These are phyloP conservation scores for Telfairia occidentalis DNA, from an alignment of 331 rosid species.

Conservation along the genomic window DNA sequence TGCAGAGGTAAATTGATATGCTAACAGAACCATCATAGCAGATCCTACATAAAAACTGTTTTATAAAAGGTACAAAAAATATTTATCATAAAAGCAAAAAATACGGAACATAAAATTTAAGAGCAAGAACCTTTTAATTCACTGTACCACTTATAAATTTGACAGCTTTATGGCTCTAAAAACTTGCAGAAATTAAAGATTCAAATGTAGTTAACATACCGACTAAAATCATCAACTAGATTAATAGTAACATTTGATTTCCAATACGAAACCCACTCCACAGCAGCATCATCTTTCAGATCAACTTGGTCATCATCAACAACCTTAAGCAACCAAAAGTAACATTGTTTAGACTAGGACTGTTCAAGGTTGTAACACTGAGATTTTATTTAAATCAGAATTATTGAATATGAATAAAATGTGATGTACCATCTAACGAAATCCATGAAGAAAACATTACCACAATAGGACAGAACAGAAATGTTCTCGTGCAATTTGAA, in stretches of 20 bases:
- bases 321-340: constrained; percentile 34
- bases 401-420: not conserved
- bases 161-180: not conserved
- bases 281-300: constrained; percentile 46
- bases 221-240: constrained; percentile 80
- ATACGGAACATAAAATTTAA: not conserved
- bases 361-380: not conserved
- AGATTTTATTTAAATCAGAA: not conserved
- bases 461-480: not conserved
- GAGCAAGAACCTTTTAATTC: not conserved
- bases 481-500: not conserved
- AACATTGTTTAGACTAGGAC: constrained; percentile 13
- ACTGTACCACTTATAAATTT: not conserved
- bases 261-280: constrained; percentile 79
- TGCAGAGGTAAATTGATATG: not conserved
- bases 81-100: not conserved
- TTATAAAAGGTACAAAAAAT: not conserved
- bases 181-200: not conserved
- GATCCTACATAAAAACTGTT: not conserved
- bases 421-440: not conserved
- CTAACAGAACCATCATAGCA: not conserved
- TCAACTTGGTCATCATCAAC: constrained; percentile 47
- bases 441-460: not conserved
- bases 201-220: constrained; percentile 28
- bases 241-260: constrained; percentile 82